phyloP scores from a whole-genome alignment of 768 basidiomycete genomes.

The Boletus rubroflammeus region DNA sequence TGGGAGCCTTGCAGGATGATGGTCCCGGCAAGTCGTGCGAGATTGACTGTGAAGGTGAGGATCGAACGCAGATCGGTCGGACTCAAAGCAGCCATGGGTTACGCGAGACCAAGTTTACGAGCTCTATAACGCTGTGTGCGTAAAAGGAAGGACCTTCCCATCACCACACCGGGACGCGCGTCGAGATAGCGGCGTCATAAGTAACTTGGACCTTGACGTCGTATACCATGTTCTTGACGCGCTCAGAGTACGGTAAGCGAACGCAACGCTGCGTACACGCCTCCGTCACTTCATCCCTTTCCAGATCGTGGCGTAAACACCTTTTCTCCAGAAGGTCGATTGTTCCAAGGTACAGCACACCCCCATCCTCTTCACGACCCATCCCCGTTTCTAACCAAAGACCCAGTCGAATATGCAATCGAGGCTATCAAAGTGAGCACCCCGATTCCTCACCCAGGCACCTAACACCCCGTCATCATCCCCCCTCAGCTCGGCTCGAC shows the following conservation, averaged over 20 bases:
- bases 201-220: conserved; percentile 7
- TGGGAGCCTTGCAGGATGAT: conserved; percentile 74
- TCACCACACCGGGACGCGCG: conserved; percentile 30
- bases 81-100: conserved; percentile 23
- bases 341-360: conserved; percentile 82
- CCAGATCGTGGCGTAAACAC: conserved; percentile 97
- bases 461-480: neutral
- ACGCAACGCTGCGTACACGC: neutral
- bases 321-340: conserved; percentile 96
- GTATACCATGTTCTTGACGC: conserved; percentile 80
- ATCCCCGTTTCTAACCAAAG: conserved; percentile 11
- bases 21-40: conserved; percentile 69
- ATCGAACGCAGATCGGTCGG: conserved; percentile 52
- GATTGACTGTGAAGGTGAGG: conserved; percentile 58
- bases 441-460: neutral
- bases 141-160: conserved; percentile 32
- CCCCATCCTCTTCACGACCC: neutral
- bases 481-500: conserved; percentile 86
- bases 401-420: conserved; percentile 95
- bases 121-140: neutral
- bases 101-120: too few species aligned
- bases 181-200: conserved; percentile 33
- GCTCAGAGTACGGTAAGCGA: conserved; percentile 83
- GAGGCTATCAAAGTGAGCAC: conserved; percentile 91
- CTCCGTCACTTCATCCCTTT: neutral